Evolutionary conservation across 1,139 yeast species (phyloP), one percentile per base, ranked within the genome.

Genomic region (Hyphopichia pseudoburtonii): DNA sequence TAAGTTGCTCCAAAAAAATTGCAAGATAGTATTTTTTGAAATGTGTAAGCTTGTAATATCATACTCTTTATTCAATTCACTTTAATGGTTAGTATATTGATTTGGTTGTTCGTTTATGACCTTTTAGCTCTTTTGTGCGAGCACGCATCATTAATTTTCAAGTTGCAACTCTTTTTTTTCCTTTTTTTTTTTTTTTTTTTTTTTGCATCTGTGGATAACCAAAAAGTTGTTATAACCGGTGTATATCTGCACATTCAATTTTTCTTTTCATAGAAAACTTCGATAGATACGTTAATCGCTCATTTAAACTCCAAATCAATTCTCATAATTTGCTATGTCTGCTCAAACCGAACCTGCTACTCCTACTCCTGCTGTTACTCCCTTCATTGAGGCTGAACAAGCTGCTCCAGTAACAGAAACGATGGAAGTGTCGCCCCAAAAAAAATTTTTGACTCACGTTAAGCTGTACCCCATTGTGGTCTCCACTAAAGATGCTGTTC

Each of bases 381-480:
- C 26, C 12, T n/a, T n/a, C n/a, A 24, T 17, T 16, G 15, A 14
- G 10, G 6, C 27, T n/a, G 29, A 17, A 34, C n/a, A 26, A 15
- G 24, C 19, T 6, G n/a, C 33, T 27, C n/a, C n/a, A n/a, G n/a
- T n/a, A n/a, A n/a, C n/a, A n/a, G n/a, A n/a, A n/a, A n/a, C n/a
- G n/a, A n/a, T n/a, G n/a, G 28, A 17, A 21, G 12, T 17, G 6
- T 19, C 41, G 19, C 45, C 49, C 18, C 50, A 47, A 32, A 38
- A 34, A 17, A 41, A 44, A 27, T 43, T 51, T 28, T 33, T 46
- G 29, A 37, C 34, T 7, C 67, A 60, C 38, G 41, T 62, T 24
- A 48, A 44, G 32, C 49, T 50, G 36, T 63, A 62, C 36, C 63
- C 67, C 6, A 15, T 62, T 27, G 48, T 57, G 8, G 47, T 42